Conservation (phyloP, 2,329 filamentous ascomycete genomes). For the Triangularia verruculosa region DNA sequence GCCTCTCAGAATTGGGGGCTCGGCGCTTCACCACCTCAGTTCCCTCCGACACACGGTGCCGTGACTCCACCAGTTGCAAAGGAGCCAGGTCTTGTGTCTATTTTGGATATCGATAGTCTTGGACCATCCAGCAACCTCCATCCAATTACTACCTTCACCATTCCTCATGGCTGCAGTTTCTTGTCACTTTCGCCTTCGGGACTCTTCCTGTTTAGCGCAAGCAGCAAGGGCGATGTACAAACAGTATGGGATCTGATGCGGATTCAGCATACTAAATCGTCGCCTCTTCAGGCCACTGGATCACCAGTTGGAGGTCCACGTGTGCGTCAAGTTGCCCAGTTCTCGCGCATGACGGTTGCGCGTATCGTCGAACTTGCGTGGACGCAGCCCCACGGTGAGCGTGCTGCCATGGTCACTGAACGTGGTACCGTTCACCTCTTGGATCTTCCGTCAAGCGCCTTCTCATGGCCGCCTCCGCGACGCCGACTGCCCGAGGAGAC, state of each 20-base stretch:
- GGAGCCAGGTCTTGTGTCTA: constrained; percentile 71
- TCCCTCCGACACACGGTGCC: constrained; percentile 73
- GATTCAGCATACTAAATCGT: constrained; percentile 60
- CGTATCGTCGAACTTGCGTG: constrained; percentile 88
- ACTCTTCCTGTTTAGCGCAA: constrained; percentile 72
- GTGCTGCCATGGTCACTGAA: constrained; percentile 85
- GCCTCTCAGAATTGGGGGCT: constrained; percentile 48
- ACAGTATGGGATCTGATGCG: constrained; percentile 77
- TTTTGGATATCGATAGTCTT: constrained; percentile 67
- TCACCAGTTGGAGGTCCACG: constrained; percentile 50
- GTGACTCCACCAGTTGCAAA: constrained; percentile 54
- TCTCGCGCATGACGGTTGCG: constrained; percentile 86
- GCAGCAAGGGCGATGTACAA: constrained; percentile 79
- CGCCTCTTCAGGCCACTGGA: constrained; percentile 52
- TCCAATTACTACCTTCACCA: constrained; percentile 67
- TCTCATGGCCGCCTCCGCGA: constrained; percentile 79
- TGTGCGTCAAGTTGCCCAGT: constrained; percentile 83
- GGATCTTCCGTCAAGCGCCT: constrained; percentile 77
- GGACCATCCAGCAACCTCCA: constrained; percentile 51
- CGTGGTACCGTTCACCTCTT: constrained; percentile 94
- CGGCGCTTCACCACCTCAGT: constrained; percentile 51
- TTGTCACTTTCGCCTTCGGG: constrained; percentile 75
- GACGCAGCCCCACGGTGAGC: constrained; percentile 77
- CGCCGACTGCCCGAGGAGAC: constrained; percentile 46
- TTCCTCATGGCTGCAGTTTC: constrained; percentile 74